These are phyloP conservation scores for Dicorynia guianensis DNA, from an alignment of 306 rosid species.

Conservation along the genomic window DNA sequence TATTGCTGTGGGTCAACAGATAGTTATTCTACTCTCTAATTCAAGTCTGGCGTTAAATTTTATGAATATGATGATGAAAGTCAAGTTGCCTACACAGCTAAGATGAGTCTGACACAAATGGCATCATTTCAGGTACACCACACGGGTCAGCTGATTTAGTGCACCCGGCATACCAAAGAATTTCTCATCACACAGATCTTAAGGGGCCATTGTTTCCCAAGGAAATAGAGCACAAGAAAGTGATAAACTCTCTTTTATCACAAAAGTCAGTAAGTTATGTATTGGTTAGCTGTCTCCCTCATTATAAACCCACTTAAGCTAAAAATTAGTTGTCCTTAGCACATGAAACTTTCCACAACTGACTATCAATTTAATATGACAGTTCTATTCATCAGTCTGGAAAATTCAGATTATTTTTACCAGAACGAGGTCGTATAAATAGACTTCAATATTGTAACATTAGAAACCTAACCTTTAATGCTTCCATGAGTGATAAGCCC, in stretches of 20 bases:
- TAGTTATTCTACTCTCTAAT: background rate
- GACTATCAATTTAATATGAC: constrained; percentile 29
- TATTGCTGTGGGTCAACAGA: background rate
- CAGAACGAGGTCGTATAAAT: constrained; percentile 1
- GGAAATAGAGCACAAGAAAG: constrained; percentile 16
- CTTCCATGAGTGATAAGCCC: constrained; percentile 65
- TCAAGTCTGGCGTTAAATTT: constrained; percentile 14
- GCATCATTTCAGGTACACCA: constrained; percentile 4
- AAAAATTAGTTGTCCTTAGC: constrained; percentile 7
- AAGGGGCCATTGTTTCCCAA: background rate
- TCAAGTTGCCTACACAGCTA: constrained; percentile 20
- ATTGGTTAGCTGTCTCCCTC: background rate
- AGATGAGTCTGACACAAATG: constrained; percentile 5
- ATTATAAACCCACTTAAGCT: constrained; percentile 23
- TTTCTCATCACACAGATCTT: constrained; percentile 3
- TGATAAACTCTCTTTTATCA: constrained; percentile 1
- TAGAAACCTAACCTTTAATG: constrained; percentile 59
- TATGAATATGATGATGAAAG: background rate
- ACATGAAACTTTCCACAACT: constrained; percentile 19
- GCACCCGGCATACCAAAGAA: background rate
- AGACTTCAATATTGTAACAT: constrained; percentile 21
- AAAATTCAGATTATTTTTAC: constrained; percentile 25
- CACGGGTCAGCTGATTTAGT: constrained; percentile 25
- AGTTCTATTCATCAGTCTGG: constrained; percentile 9
- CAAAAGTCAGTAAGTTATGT: background rate